Evolutionary conservation across 352 stramenopile genomes (phyloP), one percentile per base, ranked within the genome.

Genomic region (Hyaloperonospora arabidopsidis): DNA sequence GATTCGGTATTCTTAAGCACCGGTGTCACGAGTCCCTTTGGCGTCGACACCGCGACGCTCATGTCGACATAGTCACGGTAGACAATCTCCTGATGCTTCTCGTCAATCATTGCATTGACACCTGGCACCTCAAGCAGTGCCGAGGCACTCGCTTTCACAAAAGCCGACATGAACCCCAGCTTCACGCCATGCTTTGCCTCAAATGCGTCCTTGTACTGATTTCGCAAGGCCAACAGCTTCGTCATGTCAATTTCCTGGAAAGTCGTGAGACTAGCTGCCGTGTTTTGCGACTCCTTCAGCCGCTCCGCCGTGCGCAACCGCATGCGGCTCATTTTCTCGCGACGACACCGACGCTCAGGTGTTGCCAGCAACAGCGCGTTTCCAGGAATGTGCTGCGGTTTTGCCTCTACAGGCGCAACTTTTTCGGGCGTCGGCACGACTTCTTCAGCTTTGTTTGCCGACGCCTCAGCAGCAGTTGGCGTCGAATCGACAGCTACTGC

Each of bases 181-280:
- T 99, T 99, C 54, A 98, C 92, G n/a, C 95, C 94, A 74, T 99
- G 95, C 65, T 97, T 98, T 57, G 97, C 87, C 69, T 97, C 82
- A 63, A 99, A 99, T 43, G 89, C 91, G 43, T 97, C 91, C 78
- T 97, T 97, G 82, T 97, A 95, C 61, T 88, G 87, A 61, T 93
- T 95, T 41, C 91, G 83, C 57, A 97, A 59, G 54, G 87, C 80
- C 82, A 98, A 97, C 23, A 99, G 81, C 49, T 95, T 96, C 18
- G 86, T 89, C 97, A 99, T 99, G 72, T 99, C 96, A 15, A 97
- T 76, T 62, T 99, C 97, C 74, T 99, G 96, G 84, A 99, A 99
- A 52, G 97, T 99, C 32, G 97, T 99, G 6, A 99, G 77, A 72
- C 97, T 98, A 32, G 97, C 97, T 15, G 91, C 89, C 22, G 91